Conservation (phyloP, 768 basidiomycete species). For the Tricholoma bakamatsutake region DNA sequence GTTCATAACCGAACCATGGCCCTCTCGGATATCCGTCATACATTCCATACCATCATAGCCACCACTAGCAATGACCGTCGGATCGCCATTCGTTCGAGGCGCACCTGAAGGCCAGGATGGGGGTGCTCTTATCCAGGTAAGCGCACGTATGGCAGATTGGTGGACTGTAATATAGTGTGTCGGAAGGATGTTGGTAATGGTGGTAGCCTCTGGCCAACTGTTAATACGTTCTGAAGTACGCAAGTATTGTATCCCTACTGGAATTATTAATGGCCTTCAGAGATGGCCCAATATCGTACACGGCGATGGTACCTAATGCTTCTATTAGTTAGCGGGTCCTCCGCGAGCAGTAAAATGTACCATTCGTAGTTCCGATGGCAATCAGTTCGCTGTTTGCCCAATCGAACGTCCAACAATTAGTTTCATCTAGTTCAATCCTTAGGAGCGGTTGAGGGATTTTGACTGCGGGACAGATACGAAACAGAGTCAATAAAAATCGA, state of each 20-base stretch:
- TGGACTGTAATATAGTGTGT: slow-evolving; percentile 71
- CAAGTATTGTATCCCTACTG: slow-evolving; percentile 18
- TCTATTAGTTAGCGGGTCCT: slow-evolving; percentile 39
- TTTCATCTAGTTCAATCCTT: slow-evolving; percentile 69
- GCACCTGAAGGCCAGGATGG: slow-evolving; percentile 42
- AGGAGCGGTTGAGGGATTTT: slow-evolving; percentile 58
- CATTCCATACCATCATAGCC: slow-evolving; percentile 79
- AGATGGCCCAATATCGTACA: slow-evolving; percentile 47
- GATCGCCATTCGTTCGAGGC: slow-evolving; percentile 45
- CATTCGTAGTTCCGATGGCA: slow-evolving; percentile 81
- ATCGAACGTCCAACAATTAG: slow-evolving; percentile 75
- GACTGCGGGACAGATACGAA: slow-evolving; percentile 32
- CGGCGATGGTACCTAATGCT: slow-evolving; percentile 54
- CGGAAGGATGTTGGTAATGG: slow-evolving; percentile 47
- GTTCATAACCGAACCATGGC: slow-evolving; percentile 61
- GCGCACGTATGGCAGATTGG: slow-evolving; percentile 71
- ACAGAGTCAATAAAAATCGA: background rate
- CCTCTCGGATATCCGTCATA: slow-evolving; percentile 73
- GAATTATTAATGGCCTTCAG: slow-evolving; percentile 27
- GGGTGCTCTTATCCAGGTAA: slow-evolving; percentile 73
- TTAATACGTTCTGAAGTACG: background rate
- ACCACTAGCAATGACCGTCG: slow-evolving; percentile 68
- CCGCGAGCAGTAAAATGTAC: slow-evolving; percentile 29
- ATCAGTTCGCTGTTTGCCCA: slow-evolving; percentile 86
- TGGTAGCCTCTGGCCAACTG: slow-evolving; percentile 15